phyloP scores from a whole-genome alignment of 148 eudicot genomes.

The Chenopodium quinoa region DNA sequence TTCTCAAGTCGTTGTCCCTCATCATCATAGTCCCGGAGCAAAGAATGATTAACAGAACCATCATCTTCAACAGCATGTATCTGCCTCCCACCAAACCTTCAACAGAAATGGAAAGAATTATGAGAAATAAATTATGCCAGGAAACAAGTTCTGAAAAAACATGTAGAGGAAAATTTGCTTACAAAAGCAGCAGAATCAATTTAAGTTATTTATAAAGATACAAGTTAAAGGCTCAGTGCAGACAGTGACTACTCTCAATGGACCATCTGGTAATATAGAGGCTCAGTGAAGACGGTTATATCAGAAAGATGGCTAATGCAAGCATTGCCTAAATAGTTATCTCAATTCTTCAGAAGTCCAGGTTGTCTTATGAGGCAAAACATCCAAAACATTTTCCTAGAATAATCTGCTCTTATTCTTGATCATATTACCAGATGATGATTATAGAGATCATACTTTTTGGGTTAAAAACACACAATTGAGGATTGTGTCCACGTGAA shows the following conservation, averaged over 20 bases:
- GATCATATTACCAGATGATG: background rate
- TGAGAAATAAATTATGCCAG: background rate
- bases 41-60: constrained; percentile 73
- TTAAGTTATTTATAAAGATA: background rate
- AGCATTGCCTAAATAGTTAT: background rate
- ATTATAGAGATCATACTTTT: background rate
- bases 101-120: constrained; percentile 1
- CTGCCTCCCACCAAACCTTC: constrained; percentile 89
- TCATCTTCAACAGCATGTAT: constrained; percentile 79
- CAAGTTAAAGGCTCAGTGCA: background rate
- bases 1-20: constrained; percentile 77
- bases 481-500: background rate
- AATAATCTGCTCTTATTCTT: background rate
- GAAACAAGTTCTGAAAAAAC: background rate
- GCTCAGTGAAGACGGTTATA: background rate
- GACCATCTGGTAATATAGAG: background rate
- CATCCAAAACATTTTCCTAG: background rate
- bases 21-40: constrained; percentile 55
- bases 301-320: background rate
- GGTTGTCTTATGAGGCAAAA: background rate
- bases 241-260: too few relatives aligned
- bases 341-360: constrained; percentile 1
- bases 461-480: background rate
- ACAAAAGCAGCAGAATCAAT: background rate
- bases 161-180: background rate